Percentiles rank a stretch among this genome's conserved stretches.
phyloP scores from a whole-genome alignment of 192 early-diverging fungal species.

The Martensiomyces pterosporus region DNA sequence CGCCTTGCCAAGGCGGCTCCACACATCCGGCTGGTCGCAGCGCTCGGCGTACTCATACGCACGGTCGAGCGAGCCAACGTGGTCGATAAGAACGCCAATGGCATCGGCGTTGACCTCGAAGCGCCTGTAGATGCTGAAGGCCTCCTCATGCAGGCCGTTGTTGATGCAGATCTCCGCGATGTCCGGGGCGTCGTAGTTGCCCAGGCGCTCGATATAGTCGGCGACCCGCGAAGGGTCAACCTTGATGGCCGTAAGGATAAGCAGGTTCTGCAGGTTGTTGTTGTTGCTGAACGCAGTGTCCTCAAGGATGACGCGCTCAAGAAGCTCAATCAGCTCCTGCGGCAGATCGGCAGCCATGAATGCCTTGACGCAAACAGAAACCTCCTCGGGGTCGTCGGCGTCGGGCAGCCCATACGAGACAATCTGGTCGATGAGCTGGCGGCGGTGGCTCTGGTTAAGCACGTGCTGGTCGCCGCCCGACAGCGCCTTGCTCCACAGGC shows the following conservation, averaged over 20 bases:
- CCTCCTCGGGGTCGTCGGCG: constrained; percentile 94
- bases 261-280: constrained; percentile 93
- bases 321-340: constrained; percentile 92
- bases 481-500: constrained; percentile 83
- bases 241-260: constrained; percentile 96
- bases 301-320: constrained; percentile 96
- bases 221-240: constrained; percentile 90
- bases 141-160: constrained; percentile 89
- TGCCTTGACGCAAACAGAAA: constrained; percentile 95
- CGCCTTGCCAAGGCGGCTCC: constrained; percentile 93
- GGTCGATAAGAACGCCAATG: constrained; percentile 87
- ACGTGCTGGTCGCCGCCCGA: constrained; percentile 64
- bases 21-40: constrained; percentile 86
- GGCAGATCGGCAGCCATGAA: constrained; percentile 97
- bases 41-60: constrained; percentile 95
- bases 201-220: constrained; percentile 91
- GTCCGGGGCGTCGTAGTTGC: constrained; percentile 96
- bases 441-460: constrained; percentile 61
- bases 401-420: constrained; percentile 91
- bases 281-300: constrained; percentile 91
- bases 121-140: constrained; percentile 94
- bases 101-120: constrained; percentile 85
- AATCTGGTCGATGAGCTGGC: constrained; percentile 90
- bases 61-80: constrained; percentile 90
- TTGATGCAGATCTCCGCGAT: constrained; percentile 95